phyloP scores from a whole-genome alignment of 169 alveolate species.

The Cryptosporidium parvum region DNA sequence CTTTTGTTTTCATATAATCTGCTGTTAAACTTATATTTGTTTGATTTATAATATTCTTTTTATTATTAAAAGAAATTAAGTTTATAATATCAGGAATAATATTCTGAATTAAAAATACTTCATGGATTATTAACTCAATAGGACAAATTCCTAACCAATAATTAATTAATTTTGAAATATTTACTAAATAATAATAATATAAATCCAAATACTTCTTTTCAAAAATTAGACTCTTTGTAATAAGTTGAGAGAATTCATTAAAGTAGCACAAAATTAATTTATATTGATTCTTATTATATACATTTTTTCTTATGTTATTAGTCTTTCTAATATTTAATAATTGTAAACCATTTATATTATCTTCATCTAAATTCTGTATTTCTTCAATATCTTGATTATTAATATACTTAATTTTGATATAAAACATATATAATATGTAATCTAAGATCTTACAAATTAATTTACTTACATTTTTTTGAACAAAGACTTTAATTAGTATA shows the following conservation, averaged over 20 bases:
- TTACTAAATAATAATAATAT: conserved; percentile 23
- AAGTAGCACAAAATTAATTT: conserved; percentile 9
- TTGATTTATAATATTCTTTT: background rate
- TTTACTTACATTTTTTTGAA: background rate
- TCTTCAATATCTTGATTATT: conserved; percentile 7
- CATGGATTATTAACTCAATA: background rate
- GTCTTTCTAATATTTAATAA: background rate
- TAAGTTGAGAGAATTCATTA: background rate
- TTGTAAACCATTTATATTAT: background rate
- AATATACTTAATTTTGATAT: conserved; percentile 24
- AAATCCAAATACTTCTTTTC: conserved; percentile 21
- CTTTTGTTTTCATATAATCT: background rate
- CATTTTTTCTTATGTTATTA: background rate
- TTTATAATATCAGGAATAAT: conserved; percentile 5
- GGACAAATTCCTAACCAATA: conserved; percentile 28
- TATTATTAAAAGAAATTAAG: background rate
- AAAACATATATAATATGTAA: conserved; percentile 11
- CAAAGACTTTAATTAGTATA: background rate
- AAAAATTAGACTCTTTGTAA: conserved; percentile 13
- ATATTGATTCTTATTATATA: background rate
- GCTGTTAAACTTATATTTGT: background rate
- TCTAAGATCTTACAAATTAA: background rate
- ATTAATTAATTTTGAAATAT: conserved; percentile 26
- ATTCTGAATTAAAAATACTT: conserved; percentile 18
- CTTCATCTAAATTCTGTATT: background rate